Base-by-base conservation (phyloP, 768 basidiomycete genomes). In the Termitomyces sp. region DNA sequence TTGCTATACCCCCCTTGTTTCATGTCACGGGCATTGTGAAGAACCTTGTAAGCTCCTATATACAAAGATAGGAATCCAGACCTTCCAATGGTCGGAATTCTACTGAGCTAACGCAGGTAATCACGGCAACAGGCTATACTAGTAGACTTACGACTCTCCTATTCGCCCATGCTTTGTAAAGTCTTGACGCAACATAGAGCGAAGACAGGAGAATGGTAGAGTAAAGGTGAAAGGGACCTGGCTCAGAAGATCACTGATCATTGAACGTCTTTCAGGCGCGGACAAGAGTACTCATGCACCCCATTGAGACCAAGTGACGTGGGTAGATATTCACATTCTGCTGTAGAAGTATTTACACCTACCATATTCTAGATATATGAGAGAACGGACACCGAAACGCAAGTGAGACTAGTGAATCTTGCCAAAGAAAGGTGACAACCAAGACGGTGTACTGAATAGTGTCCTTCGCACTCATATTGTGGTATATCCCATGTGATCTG, bases 31-130 rank as follows among this genome's bases (percentile, higher is more conserved):
- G 67, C 66, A 56, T 75, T 64, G 4, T 59, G 55, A 29, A 73
- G 50, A 42, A 62, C 73, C 15, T 65, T 63, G 10, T 68, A 48
- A 5, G 71, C 76, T 1, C 70, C 69, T 10, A 70, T 36, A 49
- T 73, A 77, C 1, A 77, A 77, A 3, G 71, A 61, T 15, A 77
- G 31, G 1, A 69, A 62, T 6, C 71, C 72, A n/a, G 73, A 69
- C 2, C 65, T 69, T 17, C 76, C 76, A 25, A 77, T 56, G 11
- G 73, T 66, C 7, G 77, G 77, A 43, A 78, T 71, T 11, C 61
- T 48, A 20, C 48, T 51, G 38, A 70, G 37, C 69, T 70, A 36
- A 10, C 4, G n/a, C 17, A 61, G 52, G 32, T 32, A 1, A 54
- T n/a, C 11, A 8, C 15, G 31, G 10, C 8, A 8, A 15, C 55